Percentiles rank a stretch among this genome's conserved stretches.
These are phyloP conservation scores for Asclepias syriaca DNA, from an alignment of 257 asterid species.

Conservation along the genomic window DNA sequence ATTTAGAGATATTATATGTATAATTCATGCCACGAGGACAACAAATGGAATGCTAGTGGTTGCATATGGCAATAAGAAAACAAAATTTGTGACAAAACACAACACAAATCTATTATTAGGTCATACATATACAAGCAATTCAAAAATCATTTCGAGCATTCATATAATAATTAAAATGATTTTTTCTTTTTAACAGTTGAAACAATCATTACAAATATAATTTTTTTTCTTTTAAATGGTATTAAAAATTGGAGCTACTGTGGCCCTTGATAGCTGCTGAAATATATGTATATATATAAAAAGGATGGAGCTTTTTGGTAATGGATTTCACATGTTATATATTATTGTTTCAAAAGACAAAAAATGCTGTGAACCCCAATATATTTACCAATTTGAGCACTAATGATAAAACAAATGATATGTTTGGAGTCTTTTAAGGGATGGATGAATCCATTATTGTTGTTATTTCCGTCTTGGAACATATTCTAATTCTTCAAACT, in stretches of 20 bases:
- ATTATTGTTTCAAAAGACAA: conserved; percentile 5
- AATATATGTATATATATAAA: conserved; percentile 9
- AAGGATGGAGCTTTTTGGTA: conserved; percentile 23
- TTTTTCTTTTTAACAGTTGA: too few relatives aligned
- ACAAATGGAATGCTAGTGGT: too few relatives aligned
- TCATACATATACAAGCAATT: too few relatives aligned
- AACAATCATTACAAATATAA: too few relatives aligned
- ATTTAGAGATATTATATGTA: too few relatives aligned
- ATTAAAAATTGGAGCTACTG: not conserved
- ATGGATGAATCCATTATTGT: too few relatives aligned
- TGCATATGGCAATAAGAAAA: too few relatives aligned
- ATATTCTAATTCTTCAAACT: not conserved
- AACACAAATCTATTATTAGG: too few relatives aligned
- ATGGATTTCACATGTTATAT: conserved; percentile 18
- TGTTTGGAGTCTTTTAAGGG: not conserved
- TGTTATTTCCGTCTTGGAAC: not conserved
- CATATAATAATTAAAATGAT: too few relatives aligned
- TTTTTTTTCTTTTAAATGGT: not conserved
- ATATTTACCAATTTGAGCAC: conserved; percentile 10
- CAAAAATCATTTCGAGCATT: too few relatives aligned
- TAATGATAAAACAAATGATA: not conserved
- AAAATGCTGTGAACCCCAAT: conserved; percentile 6
- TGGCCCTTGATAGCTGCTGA: not conserved
- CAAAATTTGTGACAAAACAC: too few relatives aligned
- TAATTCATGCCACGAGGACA: too few relatives aligned